Evolutionary conservation across 495 filamentous ascomycete species (phyloP), one percentile per base, ranked within the genome.

Genomic region (Talaromyces nanjingensis): DNA sequence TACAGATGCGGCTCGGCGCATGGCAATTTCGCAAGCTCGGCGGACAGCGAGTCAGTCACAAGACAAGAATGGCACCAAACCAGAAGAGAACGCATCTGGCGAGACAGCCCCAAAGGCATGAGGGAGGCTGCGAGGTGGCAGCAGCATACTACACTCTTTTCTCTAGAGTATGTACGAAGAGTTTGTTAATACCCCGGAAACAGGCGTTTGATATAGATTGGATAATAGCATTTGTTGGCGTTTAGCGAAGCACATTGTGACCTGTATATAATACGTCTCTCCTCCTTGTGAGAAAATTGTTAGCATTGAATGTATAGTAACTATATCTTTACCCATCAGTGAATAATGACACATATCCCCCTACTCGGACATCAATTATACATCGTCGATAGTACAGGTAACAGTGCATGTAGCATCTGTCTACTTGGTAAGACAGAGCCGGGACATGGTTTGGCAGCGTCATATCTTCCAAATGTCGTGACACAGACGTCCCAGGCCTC

Each of bases 1-100:
- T 52, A 9, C 60, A 11, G 60, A 62, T 47, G 45, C 60, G 42
- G 39, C 60, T 37, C 60, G 60, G 8, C 60, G 42, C 31, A 20
- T 24, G 45, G 60, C 39, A 20, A 33, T 31, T 24, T 31, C 29
- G 29, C 60, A 49, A 53, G 27, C 39, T 25, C 60, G 42, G 27
- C 22, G 52, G n/a, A 24, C 47, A 31, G 60, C 59, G 14, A 31
- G 27, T 49, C n/a, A 34, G n/a, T 12, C 14, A 5, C 22, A 62
- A 11, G 42, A 16, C 16, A 62, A 54, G 14, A 20, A 9, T 7
- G 37, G 6, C 27, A 29, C 6, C 27, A 25, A 47, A 22, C 45
- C 34, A 11, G 59, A 61, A 47, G 37, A 47, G 9, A 22, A 4
- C 4, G 8, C 20, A 0, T 49, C 59, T 42, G 59, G 18, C 12